Conservation (phyloP, 768 basidiomycete genomes). For the Suillus alpinus region DNA sequence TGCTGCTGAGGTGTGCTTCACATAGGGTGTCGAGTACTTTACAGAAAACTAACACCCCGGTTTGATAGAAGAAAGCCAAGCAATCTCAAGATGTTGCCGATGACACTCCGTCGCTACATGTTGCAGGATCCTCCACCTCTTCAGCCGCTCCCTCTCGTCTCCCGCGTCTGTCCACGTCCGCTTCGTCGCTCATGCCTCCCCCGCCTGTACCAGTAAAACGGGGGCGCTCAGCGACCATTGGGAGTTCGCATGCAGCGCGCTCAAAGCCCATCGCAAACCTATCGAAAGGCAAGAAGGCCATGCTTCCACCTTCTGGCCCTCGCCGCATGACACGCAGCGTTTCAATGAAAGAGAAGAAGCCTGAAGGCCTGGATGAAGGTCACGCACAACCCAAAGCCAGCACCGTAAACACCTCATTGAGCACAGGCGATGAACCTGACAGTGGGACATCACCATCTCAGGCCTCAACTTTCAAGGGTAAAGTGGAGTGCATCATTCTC, state of each 20-base stretch:
- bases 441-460: neutral
- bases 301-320: slow-evolving; percentile 3
- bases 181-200: slow-evolving; percentile 7
- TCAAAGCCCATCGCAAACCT: slow-evolving; percentile 1
- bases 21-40: neutral
- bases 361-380: slow-evolving; percentile 2
- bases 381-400: neutral
- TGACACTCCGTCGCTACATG: neutral
- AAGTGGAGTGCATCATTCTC: neutral
- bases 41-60: slow-evolving; percentile 1
- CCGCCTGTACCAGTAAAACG: slow-evolving; percentile 1
- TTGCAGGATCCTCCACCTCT: neutral
- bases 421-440: neutral
- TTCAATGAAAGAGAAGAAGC: slow-evolving; percentile 23
- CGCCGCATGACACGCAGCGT: slow-evolving; percentile 27
- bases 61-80: neutral
- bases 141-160: slow-evolving; percentile 5
- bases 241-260: neutral
- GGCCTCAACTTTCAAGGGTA: neutral
- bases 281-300: slow-evolving; percentile 7
- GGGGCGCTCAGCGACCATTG: neutral
- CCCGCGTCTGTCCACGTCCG: neutral
- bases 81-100: neutral
- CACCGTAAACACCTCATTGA: too few species aligned
- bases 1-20: slow-evolving; percentile 17